Evolutionary conservation across 805 yeast genomes (phyloP).

Genomic region (Clavispora carvajalis): DNA sequence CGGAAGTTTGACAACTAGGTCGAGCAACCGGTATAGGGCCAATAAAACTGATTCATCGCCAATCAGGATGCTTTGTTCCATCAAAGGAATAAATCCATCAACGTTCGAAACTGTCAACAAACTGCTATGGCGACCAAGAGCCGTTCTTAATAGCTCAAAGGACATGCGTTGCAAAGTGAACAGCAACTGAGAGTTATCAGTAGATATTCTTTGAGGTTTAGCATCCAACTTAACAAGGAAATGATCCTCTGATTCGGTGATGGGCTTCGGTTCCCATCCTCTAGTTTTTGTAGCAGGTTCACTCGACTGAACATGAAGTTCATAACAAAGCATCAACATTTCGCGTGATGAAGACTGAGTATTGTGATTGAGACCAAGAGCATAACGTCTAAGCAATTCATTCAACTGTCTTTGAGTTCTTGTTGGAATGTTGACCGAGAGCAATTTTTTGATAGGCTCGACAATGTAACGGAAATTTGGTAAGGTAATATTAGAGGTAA

Average conservation of each 20-base stretch:
- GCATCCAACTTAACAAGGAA: conserved; percentile 71
- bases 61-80: conserved; percentile 55
- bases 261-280: conserved; percentile 23
- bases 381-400: conserved; percentile 69
- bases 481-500: conserved; percentile 61
- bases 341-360: conserved; percentile 50
- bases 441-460: conserved; percentile 59
- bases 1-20: conserved; percentile 55
- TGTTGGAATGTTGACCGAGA: conserved; percentile 58
- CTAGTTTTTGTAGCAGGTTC: conserved; percentile 9
- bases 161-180: conserved; percentile 69
- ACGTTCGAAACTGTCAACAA: conserved; percentile 58
- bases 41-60: conserved; percentile 75
- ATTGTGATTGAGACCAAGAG: conserved; percentile 77
- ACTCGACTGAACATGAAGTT: conserved; percentile 56
- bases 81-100: conserved; percentile 67
- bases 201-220: conserved; percentile 47
- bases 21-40: conserved; percentile 59
- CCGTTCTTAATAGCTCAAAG: conserved; percentile 68
- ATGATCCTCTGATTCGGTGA: conserved; percentile 44
- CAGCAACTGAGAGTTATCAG: conserved; percentile 51
- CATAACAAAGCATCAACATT: conserved; percentile 67
- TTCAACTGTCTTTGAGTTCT: conserved; percentile 71
- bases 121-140: conserved; percentile 57
- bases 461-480: conserved; percentile 52